Base-by-base conservation (phyloP, 768 basidiomycete species). In the Leccinum variicolor region DNA sequence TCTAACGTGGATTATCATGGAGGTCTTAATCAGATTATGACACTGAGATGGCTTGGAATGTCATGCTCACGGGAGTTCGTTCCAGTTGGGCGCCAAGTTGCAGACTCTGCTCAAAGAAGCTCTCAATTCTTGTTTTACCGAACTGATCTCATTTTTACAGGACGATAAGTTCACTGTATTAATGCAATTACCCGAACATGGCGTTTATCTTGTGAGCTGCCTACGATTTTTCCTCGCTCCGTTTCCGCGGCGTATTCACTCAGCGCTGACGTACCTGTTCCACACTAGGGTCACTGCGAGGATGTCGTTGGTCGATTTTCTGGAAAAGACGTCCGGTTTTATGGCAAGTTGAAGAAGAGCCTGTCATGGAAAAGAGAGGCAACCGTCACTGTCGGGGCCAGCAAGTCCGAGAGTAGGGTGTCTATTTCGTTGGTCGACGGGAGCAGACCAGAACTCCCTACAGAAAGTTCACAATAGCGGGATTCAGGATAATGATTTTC, bases 121-220 rank as follows among this genome's bases (percentile, higher is more conserved):
- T 13, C 5, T 41, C 5, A 14, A 19, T 23, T 33, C 23, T 23
- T 33, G n/a, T 51, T 46, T 46, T 21, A 19, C 25, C 19, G 4
- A 10, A 19, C 50, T 50, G n/a, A 11, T 19, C 0, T n/a, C 43
- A 2, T 57, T 29, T 48, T 45, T 39, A 10, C 58, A 93, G 90
- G 86, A 84, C 56, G 92, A 94, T 63, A 84, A 88, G 67, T n/a
- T n/a, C n/a, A n/a, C n/a, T n/a, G 89, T 94, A 0, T 70, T 94
- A 28, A 83, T 90, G 81, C 89, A 90, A 54, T 63, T 92, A 2
- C 72, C 77, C 0, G 81, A 82, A 5, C 79, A 82, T 0, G 82
- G 78, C 19, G 50, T 79, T 10, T 92, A 78, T 70, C 76, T 93
- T 19, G 90, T 92, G 55, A 56, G 81, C 81, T 2, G n/a, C 47